Base-by-base conservation (phyloP, 2,329 filamentous ascomycete genomes). In the Thermothelomyces thermophilus region DNA sequence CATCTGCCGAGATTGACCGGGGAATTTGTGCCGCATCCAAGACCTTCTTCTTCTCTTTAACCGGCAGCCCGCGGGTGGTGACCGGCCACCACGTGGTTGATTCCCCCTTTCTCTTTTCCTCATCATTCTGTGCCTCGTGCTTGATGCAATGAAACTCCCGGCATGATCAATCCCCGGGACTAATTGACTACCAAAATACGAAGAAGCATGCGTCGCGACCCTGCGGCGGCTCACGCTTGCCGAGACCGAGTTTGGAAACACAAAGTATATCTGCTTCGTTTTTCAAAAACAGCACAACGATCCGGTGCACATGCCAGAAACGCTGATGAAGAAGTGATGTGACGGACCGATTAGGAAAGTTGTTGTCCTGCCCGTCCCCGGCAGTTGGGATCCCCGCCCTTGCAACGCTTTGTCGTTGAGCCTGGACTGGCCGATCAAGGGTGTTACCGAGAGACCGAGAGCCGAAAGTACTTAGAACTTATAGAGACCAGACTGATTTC, bases 1-100 rank as follows among this genome's bases (percentile, higher is more conserved):
- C 44, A 51, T 51, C 49, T 51, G 49, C 49, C 49, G 49, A 51
- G 39, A 51, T 51, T 51, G 44, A 35, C 44, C 43, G 49, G 20
- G 44, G 19, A 14, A 43, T 33, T n/a, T 51, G 36, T 47, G 37
- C 48, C 36, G 36, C 26, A 28, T 13, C 37, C 13, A 42, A 30
- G 17, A 16, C n/a, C n/a, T 43, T 41, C 17, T 35, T 26, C 28
- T 19, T n/a, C 10, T 36, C 10, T 47, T 51, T 51, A 51, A 39
- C 49, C 49, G 49, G 44, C 36, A 9, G 9, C 5, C 5, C 11
- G 8, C 36, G 22, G 35, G 39, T 42, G 26, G 13, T 43, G 35
- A 8, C 41, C 30, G 36, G 22, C n/a, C 30, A 46, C n/a, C 41
- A 35, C 35, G 26, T 33, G 39, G 36, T 31, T 13, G 28, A n/a